A percentile compares a stretch with the other conserved stretches of the same genome.
Evolutionary conservation across 2,329 filamentous ascomycete species (phyloP).

Genomic region (Fusarium sp.): DNA sequence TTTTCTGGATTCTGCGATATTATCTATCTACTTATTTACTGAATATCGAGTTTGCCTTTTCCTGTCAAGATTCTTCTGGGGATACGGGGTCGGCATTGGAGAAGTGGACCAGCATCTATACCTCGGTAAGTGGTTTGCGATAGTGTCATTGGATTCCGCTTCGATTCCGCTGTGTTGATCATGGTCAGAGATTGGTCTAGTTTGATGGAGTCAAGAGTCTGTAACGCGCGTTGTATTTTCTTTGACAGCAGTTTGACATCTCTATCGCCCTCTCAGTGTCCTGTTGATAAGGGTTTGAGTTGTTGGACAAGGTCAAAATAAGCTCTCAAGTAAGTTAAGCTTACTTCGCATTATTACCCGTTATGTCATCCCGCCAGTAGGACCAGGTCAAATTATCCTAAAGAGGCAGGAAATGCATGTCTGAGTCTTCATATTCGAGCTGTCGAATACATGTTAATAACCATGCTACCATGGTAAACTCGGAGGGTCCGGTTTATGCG

Average conservation of each 20-base stretch:
- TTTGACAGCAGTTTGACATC: too few relatives aligned
- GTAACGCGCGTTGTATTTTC: not conserved
- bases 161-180: not conserved
- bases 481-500: too few relatives aligned
- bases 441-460: too few relatives aligned
- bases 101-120: not conserved
- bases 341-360: constrained; percentile 11
- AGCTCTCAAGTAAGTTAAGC: constrained; percentile 19
- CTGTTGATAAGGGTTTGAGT: not conserved
- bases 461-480: too few relatives aligned
- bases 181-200: not conserved
- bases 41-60: not conserved
- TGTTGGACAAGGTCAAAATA: not conserved
- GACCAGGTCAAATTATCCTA: constrained; percentile 3
- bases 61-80: not conserved
- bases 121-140: constrained; percentile 6
- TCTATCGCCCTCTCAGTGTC: too few relatives aligned
- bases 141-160: not conserved
- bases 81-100: not conserved
- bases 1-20: too few relatives aligned
- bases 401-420: not conserved
- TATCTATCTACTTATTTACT: too few relatives aligned
- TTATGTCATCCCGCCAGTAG: constrained; percentile 9
- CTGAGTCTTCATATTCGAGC: too few relatives aligned
- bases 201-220: not conserved